Conservation (phyloP, 805 yeast genomes). For the Danielia reshetovae region DNA sequence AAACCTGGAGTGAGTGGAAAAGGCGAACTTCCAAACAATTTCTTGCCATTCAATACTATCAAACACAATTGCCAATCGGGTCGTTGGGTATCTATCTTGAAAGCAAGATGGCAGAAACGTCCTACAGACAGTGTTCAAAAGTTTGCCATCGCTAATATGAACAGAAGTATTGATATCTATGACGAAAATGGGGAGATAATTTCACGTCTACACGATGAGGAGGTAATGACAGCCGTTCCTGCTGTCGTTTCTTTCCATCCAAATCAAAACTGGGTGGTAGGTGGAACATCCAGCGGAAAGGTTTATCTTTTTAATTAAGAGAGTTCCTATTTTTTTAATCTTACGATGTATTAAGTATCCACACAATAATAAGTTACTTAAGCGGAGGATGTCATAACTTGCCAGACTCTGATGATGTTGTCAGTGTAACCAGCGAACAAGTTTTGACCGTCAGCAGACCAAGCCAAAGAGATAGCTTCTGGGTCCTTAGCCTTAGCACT, state of each 20-base stretch:
- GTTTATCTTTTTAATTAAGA: slow-evolving; percentile 53
- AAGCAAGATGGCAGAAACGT: slow-evolving; percentile 77
- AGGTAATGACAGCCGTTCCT: slow-evolving; percentile 79
- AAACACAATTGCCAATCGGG: slow-evolving; percentile 96
- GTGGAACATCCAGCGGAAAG: slow-evolving; percentile 94
- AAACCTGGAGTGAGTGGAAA: slow-evolving; percentile 5
- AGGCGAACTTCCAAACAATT: slow-evolving; percentile 28
- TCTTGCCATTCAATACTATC: slow-evolving; percentile 61
- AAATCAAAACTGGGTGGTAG: slow-evolving; percentile 82
- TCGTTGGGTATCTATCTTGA: slow-evolving; percentile 90
- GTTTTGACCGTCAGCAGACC: slow-evolving; percentile 99
- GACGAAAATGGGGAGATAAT: slow-evolving; percentile 71
- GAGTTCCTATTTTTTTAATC: not conserved
- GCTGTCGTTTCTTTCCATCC: slow-evolving; percentile 87
- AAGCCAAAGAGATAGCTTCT: slow-evolving; percentile 95
- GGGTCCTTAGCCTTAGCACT: slow-evolving; percentile 92
- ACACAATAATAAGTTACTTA: slow-evolving; percentile 17
- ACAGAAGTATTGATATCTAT: slow-evolving; percentile 78
- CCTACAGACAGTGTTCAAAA: slow-evolving; percentile 74
- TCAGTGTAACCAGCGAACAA: slow-evolving; percentile 99
- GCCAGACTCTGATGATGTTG: slow-evolving; percentile 99
- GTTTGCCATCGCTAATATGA: slow-evolving; percentile 93
- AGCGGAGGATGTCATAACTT: slow-evolving; percentile 87
- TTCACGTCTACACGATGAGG: slow-evolving; percentile 62
- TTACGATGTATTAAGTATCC: not conserved